Evolutionary conservation across 2,329 filamentous ascomycete species (phyloP).

Genomic region (Colletotrichum lindemuthianum): DNA sequence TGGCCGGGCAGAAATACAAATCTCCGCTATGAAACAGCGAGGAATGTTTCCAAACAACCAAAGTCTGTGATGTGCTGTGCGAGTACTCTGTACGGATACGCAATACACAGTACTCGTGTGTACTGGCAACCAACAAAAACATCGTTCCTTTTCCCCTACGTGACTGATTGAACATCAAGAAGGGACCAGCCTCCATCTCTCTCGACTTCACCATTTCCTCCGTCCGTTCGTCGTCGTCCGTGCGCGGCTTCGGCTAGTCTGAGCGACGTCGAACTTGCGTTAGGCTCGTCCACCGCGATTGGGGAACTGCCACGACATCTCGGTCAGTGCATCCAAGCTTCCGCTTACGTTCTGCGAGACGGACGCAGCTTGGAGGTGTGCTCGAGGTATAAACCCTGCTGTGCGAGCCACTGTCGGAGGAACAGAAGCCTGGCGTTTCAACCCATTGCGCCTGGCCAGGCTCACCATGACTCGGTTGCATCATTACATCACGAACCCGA

Average conservation of each 20-base stretch:
- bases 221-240: background rate
- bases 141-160: no score
- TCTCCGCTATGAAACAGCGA: slow-evolving; percentile 28
- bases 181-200: no score
- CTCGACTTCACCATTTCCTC: background rate
- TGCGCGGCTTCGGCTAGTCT: slow-evolving; percentile 5
- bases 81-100: background rate
- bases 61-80: slow-evolving; percentile 17
- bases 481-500: slow-evolving; percentile 20
- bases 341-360: slow-evolving; percentile 5
- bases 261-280: slow-evolving; percentile 2
- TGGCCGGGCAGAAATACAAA: slow-evolving; percentile 5
- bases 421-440: slow-evolving; percentile 32
- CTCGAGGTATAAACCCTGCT: slow-evolving; percentile 21
- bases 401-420: slow-evolving; percentile 31
- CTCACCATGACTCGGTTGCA: slow-evolving; percentile 11
- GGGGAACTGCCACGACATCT: background rate
- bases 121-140: no score
- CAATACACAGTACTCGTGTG: background rate
- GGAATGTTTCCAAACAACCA: slow-evolving; percentile 34
- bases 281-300: background rate
- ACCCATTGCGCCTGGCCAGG: slow-evolving; percentile 19
- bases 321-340: slow-evolving; percentile 28
- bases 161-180: no score
- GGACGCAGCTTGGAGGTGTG: background rate